A percentile compares a stretch with the other conserved stretches of the same genome.
Conservation (phyloP, 2,329 filamentous ascomycete species). For the Chaetothyriales sp. region DNA sequence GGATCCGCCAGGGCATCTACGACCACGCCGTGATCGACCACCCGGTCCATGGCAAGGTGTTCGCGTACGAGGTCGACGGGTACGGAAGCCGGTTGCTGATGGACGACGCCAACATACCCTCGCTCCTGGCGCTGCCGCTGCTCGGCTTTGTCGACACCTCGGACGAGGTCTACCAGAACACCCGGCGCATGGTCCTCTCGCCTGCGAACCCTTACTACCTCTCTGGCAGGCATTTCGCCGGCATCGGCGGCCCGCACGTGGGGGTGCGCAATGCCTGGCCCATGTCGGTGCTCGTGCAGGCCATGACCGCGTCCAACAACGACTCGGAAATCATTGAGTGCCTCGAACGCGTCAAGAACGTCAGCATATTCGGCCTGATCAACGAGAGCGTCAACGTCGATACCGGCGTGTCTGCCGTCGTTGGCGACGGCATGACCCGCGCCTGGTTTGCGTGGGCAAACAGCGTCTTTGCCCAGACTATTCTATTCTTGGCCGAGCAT, state of each 20-base stretch:
- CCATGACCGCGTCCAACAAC: conserved; percentile 73
- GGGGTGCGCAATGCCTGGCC: conserved; percentile 89
- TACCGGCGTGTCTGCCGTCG: conserved; percentile 19
- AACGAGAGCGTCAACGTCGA: conserved; percentile 90
- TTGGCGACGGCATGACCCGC: conserved; percentile 54
- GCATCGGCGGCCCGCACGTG: conserved; percentile 71
- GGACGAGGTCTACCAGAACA: conserved; percentile 71
- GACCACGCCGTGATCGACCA: conserved; percentile 57
- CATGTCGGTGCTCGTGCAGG: conserved; percentile 84
- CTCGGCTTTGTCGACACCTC: conserved; percentile 39
- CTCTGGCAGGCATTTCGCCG: conserved; percentile 58
- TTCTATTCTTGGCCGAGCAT: conserved; percentile 72
- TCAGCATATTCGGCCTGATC: conserved; percentile 62
- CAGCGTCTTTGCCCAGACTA: conserved; percentile 83
- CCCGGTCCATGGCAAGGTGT: conserved; percentile 40
- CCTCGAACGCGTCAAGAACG: conserved; percentile 58
- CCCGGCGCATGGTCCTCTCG: conserved; percentile 63
- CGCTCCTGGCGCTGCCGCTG: conserved; percentile 42
- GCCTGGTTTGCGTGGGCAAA: conserved; percentile 99
- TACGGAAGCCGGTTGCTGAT: conserved; percentile 48
- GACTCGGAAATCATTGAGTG: conserved; percentile 57
- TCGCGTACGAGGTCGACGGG: conserved; percentile 51
- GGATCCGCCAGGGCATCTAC: conserved; percentile 62
- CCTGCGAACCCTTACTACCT: conserved; percentile 86
- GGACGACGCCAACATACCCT: conserved; percentile 53